Conservation (phyloP, 1,139 yeast genomes). For the Pichia kudriavzevii region DNA sequence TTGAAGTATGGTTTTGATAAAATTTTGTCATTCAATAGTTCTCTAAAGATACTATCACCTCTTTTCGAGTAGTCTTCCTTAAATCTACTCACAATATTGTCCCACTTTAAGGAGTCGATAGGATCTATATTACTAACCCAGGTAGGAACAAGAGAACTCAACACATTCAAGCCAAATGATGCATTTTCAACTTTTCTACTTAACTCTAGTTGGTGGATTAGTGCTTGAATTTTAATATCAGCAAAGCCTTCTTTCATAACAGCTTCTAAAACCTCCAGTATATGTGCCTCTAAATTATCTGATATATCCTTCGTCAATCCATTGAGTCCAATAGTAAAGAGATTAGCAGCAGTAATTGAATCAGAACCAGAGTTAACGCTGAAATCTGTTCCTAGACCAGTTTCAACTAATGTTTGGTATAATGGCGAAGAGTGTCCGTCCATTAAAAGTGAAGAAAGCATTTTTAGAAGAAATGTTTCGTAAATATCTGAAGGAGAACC, state of each 20-base stretch:
- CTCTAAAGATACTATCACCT: slow-evolving; percentile 54
- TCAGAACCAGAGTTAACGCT: slow-evolving; percentile 87
- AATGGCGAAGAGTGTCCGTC: slow-evolving; percentile 93
- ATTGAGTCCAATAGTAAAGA: slow-evolving; percentile 81
- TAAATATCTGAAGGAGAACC: slow-evolving; percentile 68
- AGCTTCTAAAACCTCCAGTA: slow-evolving; percentile 40
- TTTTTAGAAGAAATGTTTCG: slow-evolving; percentile 64
- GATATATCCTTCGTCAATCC: slow-evolving; percentile 54
- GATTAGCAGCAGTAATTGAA: slow-evolving; percentile 65
- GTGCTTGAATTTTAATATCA: slow-evolving; percentile 64
- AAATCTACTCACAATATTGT: slow-evolving; percentile 50
- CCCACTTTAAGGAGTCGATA: slow-evolving; percentile 57
- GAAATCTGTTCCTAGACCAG: slow-evolving; percentile 80
- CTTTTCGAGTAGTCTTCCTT: slow-evolving; percentile 46
- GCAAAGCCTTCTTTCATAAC: slow-evolving; percentile 44
- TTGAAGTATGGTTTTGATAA: slow-evolving; percentile 50
- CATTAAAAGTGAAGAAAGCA: slow-evolving; percentile 63
- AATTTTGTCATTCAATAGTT: slow-evolving; percentile 47
- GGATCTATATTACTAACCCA: slow-evolving; percentile 81
- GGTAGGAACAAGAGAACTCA: slow-evolving; percentile 68
- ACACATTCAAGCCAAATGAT: slow-evolving; percentile 77
- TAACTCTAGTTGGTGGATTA: slow-evolving; percentile 81
- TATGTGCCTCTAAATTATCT: slow-evolving; percentile 34
- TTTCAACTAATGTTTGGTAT: slow-evolving; percentile 75
- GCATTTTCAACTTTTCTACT: slow-evolving; percentile 81